Evolutionary conservation across 345 rosid genomes (phyloP).

Genomic region (Hypericum perforatum): DNA sequence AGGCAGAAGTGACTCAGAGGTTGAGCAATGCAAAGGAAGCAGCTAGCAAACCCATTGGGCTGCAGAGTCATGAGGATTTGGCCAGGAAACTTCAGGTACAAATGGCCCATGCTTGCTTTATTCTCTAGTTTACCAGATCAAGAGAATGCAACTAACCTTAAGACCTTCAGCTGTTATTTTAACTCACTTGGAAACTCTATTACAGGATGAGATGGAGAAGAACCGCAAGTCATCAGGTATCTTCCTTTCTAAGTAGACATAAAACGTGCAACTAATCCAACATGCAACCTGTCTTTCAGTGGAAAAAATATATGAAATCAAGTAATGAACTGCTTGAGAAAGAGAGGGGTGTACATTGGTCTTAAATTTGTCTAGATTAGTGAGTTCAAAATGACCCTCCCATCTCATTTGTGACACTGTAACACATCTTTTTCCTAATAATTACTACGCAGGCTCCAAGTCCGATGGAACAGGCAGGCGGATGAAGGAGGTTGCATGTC

Average conservation of each 20-base stretch:
- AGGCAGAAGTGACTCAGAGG: conserved; percentile 98
- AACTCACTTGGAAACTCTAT: conserved; percentile 11
- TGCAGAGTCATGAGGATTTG: conserved; percentile 89
- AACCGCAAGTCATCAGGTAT: conserved; percentile 40
- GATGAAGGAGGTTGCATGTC: conserved; percentile 97
- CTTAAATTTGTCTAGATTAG: too few relatives aligned
- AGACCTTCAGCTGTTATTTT: too few relatives aligned
- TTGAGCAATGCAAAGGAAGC: conserved; percentile 76
- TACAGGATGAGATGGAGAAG: conserved; percentile 97
- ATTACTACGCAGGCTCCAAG: conserved; percentile 38
- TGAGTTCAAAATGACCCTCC: too few relatives aligned
- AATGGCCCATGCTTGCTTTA: not conserved
- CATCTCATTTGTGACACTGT: too few relatives aligned
- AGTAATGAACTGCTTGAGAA: too few relatives aligned
- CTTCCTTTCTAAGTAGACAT: too few relatives aligned
- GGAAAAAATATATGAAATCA: too few relatives aligned
- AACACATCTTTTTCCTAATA: too few relatives aligned
- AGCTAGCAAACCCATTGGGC: conserved; percentile 49
- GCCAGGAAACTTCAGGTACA: conserved; percentile 91
- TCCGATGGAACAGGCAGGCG: conserved; percentile 67
- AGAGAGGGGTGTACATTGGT: too few relatives aligned
- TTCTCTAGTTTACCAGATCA: not conserved
- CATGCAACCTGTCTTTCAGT: too few relatives aligned
- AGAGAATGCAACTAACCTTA: too few relatives aligned
- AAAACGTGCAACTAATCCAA: too few relatives aligned